These are phyloP conservation scores for Didymella arachidicola DNA, from an alignment of 2,329 filamentous ascomycete genomes.

Conservation along the genomic window DNA sequence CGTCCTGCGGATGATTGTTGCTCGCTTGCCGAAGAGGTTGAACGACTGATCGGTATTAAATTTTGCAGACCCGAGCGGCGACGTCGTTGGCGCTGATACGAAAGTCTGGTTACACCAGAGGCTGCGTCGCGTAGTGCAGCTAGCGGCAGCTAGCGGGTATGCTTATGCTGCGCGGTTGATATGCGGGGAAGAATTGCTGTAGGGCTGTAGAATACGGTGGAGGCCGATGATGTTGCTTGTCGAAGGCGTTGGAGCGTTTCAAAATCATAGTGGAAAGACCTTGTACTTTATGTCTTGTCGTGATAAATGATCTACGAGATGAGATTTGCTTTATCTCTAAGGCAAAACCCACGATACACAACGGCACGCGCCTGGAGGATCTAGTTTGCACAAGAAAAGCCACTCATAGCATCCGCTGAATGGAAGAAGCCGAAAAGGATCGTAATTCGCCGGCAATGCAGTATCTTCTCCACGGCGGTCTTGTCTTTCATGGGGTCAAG, in stretches of 20 bases:
- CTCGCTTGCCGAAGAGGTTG: background rate
- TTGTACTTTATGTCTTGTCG: slow-evolving; percentile 19
- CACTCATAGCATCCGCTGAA: slow-evolving; percentile 25
- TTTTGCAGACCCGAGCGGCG: background rate
- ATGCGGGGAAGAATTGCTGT: slow-evolving; percentile 14
- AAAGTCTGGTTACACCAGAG: slow-evolving; percentile 7
- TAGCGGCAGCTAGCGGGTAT: slow-evolving; percentile 19
- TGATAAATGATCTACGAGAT: slow-evolving; percentile 16
- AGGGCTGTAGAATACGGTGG: background rate
- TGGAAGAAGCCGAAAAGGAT: slow-evolving; percentile 44
- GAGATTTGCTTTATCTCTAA: slow-evolving; percentile 32
- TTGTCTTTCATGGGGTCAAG: slow-evolving; percentile 26
- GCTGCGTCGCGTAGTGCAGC: slow-evolving; percentile 14
- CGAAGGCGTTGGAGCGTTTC: slow-evolving; percentile 4
- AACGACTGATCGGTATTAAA: background rate
- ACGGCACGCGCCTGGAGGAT: slow-evolving; percentile 27
- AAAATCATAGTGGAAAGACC: background rate
- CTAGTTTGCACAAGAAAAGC: slow-evolving; percentile 31
- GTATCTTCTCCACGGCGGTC: slow-evolving; percentile 37
- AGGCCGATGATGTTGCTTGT: background rate
- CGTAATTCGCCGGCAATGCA: slow-evolving; percentile 37
- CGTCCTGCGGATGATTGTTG: background rate
- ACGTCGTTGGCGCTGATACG: slow-evolving; percentile 7
- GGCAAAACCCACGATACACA: slow-evolving; percentile 43
- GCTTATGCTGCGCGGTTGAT: slow-evolving; percentile 15